Base-by-base conservation (phyloP, 352 stramenopile genomes). In the Pythium rhizo-oryzae region DNA sequence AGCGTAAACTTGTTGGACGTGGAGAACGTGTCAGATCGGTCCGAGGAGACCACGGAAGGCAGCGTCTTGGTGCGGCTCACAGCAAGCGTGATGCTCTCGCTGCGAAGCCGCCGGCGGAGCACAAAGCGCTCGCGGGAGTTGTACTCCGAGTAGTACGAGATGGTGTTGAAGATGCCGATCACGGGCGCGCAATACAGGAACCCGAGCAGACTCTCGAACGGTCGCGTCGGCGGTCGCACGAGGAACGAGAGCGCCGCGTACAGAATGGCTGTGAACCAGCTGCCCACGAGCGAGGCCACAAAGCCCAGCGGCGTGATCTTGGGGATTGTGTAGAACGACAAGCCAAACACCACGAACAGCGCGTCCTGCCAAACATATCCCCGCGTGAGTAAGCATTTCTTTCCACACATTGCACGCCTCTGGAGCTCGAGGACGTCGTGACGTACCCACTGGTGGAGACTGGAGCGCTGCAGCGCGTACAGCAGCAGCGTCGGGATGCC, bases 91-190 rank as follows among this genome's bases (percentile, higher is more conserved):
- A 94, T 94, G 67, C 87, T 92, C 68, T 94, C 87, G 43, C 80
- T 80, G n/a, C 80, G 72, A 47, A 94, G 65, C 13, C 87, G 74
- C 4, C 83, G 80, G 7, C 83, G 83, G 25, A 94, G 59, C 37
- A 89, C 81, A 62, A 93, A 94, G 11, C 87, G 81, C 66, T 94
- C 87, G 15, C 87, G 74, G 24, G 83, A 87, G 75, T 92, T 93
- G 66, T 91, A 93, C 75, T 94, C 87, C 3, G 83, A 92, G 65
- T 91, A 94, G 74, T 94, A 94, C 30, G 87, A 83, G 71, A 94
- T 92, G 6, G 81, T 91, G 54, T 92, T 94, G 65, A 94, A 94
- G 43, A 93, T 85, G 72, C 83, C 88, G 23, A 93, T 85, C 25
- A 91, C 88, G 0, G 85, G 85, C 51, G 84, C 76, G 52, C 81